Evolutionary conservation across 78 protist genomes (phyloP).

Genomic region (Speleostelium caveatum): DNA sequence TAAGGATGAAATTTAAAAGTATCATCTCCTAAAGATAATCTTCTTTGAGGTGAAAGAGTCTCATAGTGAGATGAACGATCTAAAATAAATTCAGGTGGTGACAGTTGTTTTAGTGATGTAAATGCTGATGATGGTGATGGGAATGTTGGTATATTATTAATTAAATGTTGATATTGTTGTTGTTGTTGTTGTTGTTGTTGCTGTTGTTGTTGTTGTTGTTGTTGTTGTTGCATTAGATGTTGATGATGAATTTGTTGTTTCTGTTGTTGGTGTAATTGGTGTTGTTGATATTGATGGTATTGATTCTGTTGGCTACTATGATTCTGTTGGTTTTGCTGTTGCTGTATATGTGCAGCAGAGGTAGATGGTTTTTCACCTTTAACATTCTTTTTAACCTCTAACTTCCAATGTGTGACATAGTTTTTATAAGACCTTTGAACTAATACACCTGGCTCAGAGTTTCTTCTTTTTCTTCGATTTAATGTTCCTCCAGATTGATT

Average conservation of each 20-base stretch:
- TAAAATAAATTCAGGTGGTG: background rate
- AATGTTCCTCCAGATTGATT: background rate
- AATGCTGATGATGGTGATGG: background rate
- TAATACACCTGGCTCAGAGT: conserved; percentile 61
- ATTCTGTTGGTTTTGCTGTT: background rate
- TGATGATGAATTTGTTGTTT: conserved; percentile 38
- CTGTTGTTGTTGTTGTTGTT: background rate
- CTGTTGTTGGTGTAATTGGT: background rate
- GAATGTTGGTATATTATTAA: background rate
- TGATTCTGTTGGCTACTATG: background rate
- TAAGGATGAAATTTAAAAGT: conserved; percentile 58
- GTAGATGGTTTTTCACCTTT: background rate
- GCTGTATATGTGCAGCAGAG: background rate
- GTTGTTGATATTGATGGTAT: conserved; percentile 38
- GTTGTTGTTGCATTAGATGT: conserved; percentile 4
- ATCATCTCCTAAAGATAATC: conserved; percentile 40
- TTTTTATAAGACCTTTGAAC: conserved; percentile 55
- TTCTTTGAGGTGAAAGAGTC: conserved; percentile 25
- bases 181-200: conserved; percentile 18
- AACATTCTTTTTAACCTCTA: conserved; percentile 27
- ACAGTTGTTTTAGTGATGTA: background rate
- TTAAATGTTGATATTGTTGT: background rate
- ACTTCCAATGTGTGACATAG: conserved; percentile 58
- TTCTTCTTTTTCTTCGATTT: conserved; percentile 54
- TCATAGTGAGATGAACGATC: background rate